Conservation (phyloP, 176 grass and related monocot species). For the Ensete ventricosum region DNA sequence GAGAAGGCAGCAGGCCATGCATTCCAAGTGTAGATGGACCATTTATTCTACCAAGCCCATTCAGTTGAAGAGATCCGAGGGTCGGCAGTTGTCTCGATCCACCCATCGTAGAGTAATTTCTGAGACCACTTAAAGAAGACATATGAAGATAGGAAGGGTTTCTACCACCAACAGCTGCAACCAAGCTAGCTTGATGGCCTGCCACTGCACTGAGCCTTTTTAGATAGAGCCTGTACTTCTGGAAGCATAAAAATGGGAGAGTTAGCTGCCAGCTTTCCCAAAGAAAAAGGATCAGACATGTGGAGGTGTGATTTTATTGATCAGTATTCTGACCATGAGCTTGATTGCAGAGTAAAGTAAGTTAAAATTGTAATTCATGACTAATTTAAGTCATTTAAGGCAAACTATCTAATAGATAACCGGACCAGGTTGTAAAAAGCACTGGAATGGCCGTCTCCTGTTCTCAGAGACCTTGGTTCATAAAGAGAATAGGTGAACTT, state of each 20-base stretch:
- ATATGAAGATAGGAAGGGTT: constrained; percentile 42
- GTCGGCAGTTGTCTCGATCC: constrained; percentile 44
- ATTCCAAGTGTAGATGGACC: constrained; percentile 36
- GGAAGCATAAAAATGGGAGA: constrained; percentile 23
- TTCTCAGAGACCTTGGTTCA: too few species aligned
- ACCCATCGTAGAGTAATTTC: constrained; percentile 47
- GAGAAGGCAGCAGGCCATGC: constrained; percentile 54
- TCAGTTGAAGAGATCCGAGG: constrained; percentile 30
- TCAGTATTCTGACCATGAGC: neutral
- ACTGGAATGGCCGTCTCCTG: too few species aligned
- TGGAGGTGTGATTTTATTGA: neutral
- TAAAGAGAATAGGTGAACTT: neutral
- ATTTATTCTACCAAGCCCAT: constrained; percentile 49
- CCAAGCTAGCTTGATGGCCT: constrained; percentile 21
- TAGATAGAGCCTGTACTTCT: constrained; percentile 64
- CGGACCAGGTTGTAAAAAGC: too few species aligned
- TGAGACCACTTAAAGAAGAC: constrained; percentile 43
- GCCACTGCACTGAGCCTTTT: constrained; percentile 28
- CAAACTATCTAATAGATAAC: neutral
- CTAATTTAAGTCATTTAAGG: neutral
- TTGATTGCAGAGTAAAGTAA: neutral
- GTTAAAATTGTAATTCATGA: neutral
- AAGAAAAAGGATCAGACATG: neutral
- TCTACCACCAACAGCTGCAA: constrained; percentile 36
- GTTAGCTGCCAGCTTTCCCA: neutral